A percentile compares a stretch with the other conserved stretches of the same genome.
phyloP scores from a whole-genome alignment of 805 yeast species.

The Candida sanyiensis region DNA sequence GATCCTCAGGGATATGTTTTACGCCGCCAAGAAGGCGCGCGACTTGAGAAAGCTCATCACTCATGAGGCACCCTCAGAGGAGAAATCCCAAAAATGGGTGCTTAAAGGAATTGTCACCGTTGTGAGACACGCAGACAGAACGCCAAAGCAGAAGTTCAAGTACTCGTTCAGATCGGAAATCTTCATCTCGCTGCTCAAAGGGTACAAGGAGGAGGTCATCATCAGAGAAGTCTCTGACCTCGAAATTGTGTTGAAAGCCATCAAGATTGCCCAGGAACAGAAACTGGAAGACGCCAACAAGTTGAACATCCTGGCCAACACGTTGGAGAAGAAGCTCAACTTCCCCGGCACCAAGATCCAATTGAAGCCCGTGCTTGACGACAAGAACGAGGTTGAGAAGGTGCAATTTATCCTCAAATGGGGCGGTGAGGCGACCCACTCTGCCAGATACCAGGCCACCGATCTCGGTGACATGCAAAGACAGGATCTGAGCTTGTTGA shows the following conservation, averaged over 20 bases:
- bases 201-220: slow-evolving; percentile 93
- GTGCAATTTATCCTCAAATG: slow-evolving; percentile 94
- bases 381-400: slow-evolving; percentile 75
- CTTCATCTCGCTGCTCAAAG: slow-evolving; percentile 81
- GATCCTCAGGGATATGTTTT: slow-evolving; percentile 70
- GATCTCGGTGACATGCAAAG: slow-evolving; percentile 96
- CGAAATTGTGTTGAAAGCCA: slow-evolving; percentile 78
- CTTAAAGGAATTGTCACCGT: slow-evolving; percentile 89
- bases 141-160: slow-evolving; percentile 97
- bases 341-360: slow-evolving; percentile 97
- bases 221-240: slow-evolving; percentile 86
- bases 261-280: slow-evolving; percentile 72
- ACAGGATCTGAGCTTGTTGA: slow-evolving; percentile 82
- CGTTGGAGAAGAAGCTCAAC: slow-evolving; percentile 80
- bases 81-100: slow-evolving; percentile 80
- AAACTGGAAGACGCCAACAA: slow-evolving; percentile 77
- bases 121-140: slow-evolving; percentile 95
- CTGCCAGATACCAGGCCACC: slow-evolving; percentile 88
- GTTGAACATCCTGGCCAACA: slow-evolving; percentile 67
- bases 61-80: slow-evolving; percentile 32
- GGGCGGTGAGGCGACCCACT: slow-evolving; percentile 99
- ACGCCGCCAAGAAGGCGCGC: slow-evolving; percentile 50
- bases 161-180: slow-evolving; percentile 87
- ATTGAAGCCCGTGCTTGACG: slow-evolving; percentile 76
- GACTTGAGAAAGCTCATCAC: slow-evolving; percentile 34